These are phyloP conservation scores for Cryptosporidium ubiquitum DNA, from an alignment of 169 alveolate species.

Conservation along the genomic window DNA sequence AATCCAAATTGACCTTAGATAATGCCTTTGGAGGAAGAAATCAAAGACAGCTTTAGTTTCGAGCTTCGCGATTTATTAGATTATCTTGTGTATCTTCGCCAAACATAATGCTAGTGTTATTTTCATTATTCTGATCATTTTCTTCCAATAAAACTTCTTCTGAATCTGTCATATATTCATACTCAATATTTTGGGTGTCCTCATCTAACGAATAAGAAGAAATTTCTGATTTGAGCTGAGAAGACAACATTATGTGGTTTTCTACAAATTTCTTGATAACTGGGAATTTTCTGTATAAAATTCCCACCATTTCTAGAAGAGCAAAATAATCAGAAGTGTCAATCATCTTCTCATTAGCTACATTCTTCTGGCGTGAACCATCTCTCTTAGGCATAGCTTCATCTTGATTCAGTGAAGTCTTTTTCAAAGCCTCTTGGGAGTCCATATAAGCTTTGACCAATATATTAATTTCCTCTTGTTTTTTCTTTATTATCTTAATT, in stretches of 20 bases:
- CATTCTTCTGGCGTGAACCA: not conserved
- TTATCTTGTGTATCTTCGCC: not conserved
- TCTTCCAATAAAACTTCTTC: not conserved
- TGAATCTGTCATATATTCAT: slow-evolving; percentile 19
- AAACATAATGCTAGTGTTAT: not conserved
- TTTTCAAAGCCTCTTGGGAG: slow-evolving; percentile 4
- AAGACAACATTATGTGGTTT: slow-evolving; percentile 17
- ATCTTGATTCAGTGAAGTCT: not conserved
- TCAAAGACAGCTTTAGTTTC: slow-evolving; percentile 21
- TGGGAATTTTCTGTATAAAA: slow-evolving; percentile 33
- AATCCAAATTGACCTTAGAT: slow-evolving; percentile 84
- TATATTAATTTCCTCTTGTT: slow-evolving; percentile 42
- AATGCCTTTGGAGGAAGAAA: slow-evolving; percentile 86
- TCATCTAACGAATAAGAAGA: not conserved
- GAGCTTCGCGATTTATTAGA: not conserved
- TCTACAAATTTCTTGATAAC: slow-evolving; percentile 28
- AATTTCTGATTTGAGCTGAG: slow-evolving; percentile 22
- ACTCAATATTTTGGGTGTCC: not conserved
- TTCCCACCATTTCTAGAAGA: slow-evolving; percentile 46
- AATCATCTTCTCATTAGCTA: not conserved
- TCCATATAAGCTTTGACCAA: slow-evolving; percentile 52
- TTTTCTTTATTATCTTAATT: slow-evolving; percentile 12
- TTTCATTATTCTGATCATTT: not conserved
- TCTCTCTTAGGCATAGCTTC: not conserved
- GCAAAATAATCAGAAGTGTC: not conserved